Base-by-base conservation (phyloP, 495 filamentous ascomycete genomes). In the Xylaria telfairii region DNA sequence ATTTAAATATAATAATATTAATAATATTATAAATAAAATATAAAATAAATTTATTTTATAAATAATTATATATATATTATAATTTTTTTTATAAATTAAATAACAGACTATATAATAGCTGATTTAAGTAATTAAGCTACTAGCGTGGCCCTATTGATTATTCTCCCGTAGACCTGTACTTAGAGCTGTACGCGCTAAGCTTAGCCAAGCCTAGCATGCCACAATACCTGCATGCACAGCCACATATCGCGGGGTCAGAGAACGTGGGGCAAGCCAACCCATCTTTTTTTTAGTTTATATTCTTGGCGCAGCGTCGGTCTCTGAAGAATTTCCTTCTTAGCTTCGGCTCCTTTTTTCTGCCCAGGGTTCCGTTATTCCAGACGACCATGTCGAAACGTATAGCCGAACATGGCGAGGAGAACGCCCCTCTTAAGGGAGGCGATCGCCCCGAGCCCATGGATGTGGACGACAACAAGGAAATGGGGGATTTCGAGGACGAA, bases 401-500 rank as follows among this genome's bases (percentile, higher is more conserved):
- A 30, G 89, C 92, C 73, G 83, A 88, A 49, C 73, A 76, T 24
- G 87, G 84, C n/a, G 82, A 84, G 32, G 86, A 85, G 53, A 79
- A 81, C 59, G 81, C 81, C 37, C 85, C 90, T 65, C 86, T 93
- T 71, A 94, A 93, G 83, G 87, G 86, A 69, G 90, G 92, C 57
- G 89, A 87, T 64, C 86, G 92, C 60, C 91, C 90, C 28, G 85
- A 86, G 54, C 82, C 83, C 39, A 83, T 84, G 78, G 85, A 84
- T 49, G 70, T 86, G 6, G 89, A 93, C 67, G 77, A 80, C 67
- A 81, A 84, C 65, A 81, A 84, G 73, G 92, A 94, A 64, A 91
- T 91, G 83, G 92, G 92, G 76, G 93, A 96, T 70, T 97, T 97
- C 72, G 95, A 97, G 80, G 95, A 98, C 81, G 93, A 97, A 73